phyloP scores from a whole-genome alignment of 139 green algal species.

The Micractinium conductrix region DNA sequence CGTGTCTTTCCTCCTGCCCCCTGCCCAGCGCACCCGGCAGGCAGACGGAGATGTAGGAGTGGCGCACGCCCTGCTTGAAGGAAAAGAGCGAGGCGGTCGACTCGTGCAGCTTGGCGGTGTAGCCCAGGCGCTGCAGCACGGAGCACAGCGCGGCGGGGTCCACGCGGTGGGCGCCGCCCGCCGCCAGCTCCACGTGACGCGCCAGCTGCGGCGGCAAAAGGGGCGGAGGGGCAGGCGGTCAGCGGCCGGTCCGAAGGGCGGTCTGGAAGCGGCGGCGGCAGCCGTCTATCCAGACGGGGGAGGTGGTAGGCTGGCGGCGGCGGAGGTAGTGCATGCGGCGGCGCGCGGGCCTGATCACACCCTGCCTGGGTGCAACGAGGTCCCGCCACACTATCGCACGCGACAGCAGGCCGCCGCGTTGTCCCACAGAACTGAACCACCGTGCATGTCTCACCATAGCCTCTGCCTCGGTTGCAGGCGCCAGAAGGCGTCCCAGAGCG shows the following conservation, averaged over 20 bases:
- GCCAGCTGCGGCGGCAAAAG: slow-evolving; percentile 8
- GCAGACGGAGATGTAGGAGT: slow-evolving; percentile 33
- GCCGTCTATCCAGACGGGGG: neutral
- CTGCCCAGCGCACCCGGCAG: slow-evolving; percentile 14
- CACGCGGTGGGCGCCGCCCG: slow-evolving; percentile 1
- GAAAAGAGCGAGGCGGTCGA: neutral
- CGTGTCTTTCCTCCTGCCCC: neutral
- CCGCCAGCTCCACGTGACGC: slow-evolving; percentile 20
- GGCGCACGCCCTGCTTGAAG: slow-evolving; percentile 19
- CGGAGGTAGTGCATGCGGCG: too few species aligned
- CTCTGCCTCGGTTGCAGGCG: neutral
- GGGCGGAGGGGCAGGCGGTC: neutral
- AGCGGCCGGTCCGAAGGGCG: too few species aligned
- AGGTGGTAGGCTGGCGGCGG: too few species aligned
- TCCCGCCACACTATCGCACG: too few species aligned
- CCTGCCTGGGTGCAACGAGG: too few species aligned
- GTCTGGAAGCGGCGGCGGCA: neutral
- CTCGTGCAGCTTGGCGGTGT: slow-evolving; percentile 35
- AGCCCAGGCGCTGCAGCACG: slow-evolving; percentile 30
- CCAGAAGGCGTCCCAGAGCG: neutral
- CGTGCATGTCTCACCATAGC: slow-evolving; percentile 3
- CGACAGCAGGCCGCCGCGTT: too few species aligned
- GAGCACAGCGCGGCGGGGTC: neutral
- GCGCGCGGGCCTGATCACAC: too few species aligned
- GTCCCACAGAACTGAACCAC: too few species aligned